Base-by-base conservation (phyloP, 805 yeast genomes). In the Monosporozyma aerobia region DNA sequence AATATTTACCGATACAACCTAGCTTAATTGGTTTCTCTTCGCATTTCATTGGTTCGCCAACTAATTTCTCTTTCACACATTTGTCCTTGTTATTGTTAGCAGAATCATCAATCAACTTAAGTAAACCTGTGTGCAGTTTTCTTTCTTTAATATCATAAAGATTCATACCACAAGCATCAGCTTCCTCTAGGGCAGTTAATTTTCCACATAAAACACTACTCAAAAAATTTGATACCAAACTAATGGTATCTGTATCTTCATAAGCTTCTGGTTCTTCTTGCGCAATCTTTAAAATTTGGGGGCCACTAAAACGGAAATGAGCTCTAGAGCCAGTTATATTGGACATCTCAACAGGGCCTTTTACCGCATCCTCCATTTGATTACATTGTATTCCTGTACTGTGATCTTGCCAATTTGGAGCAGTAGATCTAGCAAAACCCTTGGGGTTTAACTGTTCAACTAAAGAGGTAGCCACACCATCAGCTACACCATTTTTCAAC, bases 371-470 rank as follows among this genome's bases (percentile, higher is more conserved):
- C 61, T 87, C 94, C 60, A 88, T 83, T 35, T 67, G 75, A 30
- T 71, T 63, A 52, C 87, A 74, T 64, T 90, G 95, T 22, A 73
- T 69, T 3, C 80, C 84, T 0, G 97, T 90, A 25, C 94, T 84
- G 63, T 88, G 95, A 63, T 90, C 97, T 68, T 90, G 97, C 97
- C 97, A 90, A 64, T 90, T 90, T 8, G 97, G 96, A 4, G 95
- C 83, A 43, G 74, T 74, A 5, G 76, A 72, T 59, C 81, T 75
- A 1, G 92, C 73, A 57, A 87, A 83, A 1, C 85, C 84, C 1
- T 59, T 58, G 2, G 74, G 74, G 22, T 61, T 59, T 40, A 86
- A 60, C 56, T 78, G 86, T 1, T 71, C 75, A 39, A 72, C 63
- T 49, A 87, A 69, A 2, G 72, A 54, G 1, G 61, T 49, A 4